Percentiles rank a stretch among this genome's conserved stretches.
These are phyloP conservation scores for Zancudomyces culisetae DNA, from an alignment of 371 early-diverging fungal species.

Conservation along the genomic window DNA sequence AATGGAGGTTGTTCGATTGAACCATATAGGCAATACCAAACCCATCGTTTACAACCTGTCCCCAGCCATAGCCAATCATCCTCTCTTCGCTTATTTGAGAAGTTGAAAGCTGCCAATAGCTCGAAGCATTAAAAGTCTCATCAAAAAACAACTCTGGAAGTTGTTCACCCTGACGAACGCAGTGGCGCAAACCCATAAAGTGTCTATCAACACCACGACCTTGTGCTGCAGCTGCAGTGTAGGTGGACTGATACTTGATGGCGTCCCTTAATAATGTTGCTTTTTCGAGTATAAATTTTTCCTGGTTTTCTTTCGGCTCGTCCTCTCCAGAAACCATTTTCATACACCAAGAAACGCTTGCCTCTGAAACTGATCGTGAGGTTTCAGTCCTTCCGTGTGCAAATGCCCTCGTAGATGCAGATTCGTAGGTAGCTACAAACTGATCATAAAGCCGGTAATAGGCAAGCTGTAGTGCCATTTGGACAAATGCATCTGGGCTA, in stretches of 20 bases:
- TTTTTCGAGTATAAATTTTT: constrained; percentile 24
- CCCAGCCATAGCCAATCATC: constrained; percentile 74
- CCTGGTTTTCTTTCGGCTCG: constrained; percentile 19
- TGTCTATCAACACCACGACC: constrained; percentile 75
- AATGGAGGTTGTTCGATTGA: constrained; percentile 31
- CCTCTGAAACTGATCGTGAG: constrained; percentile 53
- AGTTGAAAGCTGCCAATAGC: constrained; percentile 64
- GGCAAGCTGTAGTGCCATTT: constrained; percentile 84
- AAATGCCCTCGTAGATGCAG: constrained; percentile 64
- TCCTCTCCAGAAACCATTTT: constrained; percentile 35
- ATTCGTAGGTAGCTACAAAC: constrained; percentile 63
- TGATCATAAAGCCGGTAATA: constrained; percentile 68
- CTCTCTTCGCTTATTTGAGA: constrained; percentile 73
- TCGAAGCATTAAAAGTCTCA: constrained; percentile 27
- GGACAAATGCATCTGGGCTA: constrained; percentile 59
- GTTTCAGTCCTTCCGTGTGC: constrained; percentile 78
- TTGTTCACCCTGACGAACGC: constrained; percentile 29
- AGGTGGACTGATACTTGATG: constrained; percentile 40
- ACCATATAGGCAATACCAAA: constrained; percentile 81
- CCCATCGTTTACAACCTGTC: constrained; percentile 77
- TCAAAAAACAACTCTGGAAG: constrained; percentile 57
- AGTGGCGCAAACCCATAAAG: constrained; percentile 48
- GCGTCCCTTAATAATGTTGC: constrained; percentile 36
- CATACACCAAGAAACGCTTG: constrained; percentile 49
- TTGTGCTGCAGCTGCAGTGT: constrained; percentile 50